Percentiles rank a stretch among this genome's conserved stretches.
phyloP scores from a whole-genome alignment of 768 basidiomycete genomes.

The Butyriboletus loyo region DNA sequence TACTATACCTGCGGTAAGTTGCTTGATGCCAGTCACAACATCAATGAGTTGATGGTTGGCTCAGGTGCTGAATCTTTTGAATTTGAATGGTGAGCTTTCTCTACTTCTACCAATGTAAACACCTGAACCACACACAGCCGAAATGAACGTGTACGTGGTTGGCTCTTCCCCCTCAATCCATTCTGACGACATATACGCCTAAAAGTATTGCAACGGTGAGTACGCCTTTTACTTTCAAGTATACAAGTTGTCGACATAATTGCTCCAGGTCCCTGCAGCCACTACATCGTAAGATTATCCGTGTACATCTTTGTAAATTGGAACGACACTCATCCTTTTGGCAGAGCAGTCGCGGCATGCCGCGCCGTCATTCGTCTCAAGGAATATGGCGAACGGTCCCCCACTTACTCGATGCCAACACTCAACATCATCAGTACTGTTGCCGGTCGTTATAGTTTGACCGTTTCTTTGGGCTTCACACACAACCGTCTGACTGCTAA shows the following conservation, averaged over 20 bases:
- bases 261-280: conserved; percentile 57
- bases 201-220: conserved; percentile 25
- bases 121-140: conserved; percentile 12
- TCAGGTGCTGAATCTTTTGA: conserved; percentile 26
- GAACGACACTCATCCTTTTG: conserved; percentile 5
- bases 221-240: neutral
- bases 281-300: conserved; percentile 51
- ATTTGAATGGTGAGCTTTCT: conserved; percentile 22
- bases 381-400: conserved; percentile 43
- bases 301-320: neutral
- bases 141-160: conserved; percentile 26
- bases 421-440: conserved; percentile 22
- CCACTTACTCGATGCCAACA: conserved; percentile 15
- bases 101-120: neutral
- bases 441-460: conserved; percentile 18
- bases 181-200: neutral
- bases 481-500: neutral
- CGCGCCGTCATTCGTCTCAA: conserved; percentile 64
- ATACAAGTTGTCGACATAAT: neutral
- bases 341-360: conserved; percentile 47
- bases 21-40: neutral
- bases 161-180: neutral
- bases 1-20: conserved; percentile 60
- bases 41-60: neutral
- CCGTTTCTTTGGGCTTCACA: neutral